Evolutionary conservation across 176 grass and related monocot genomes (phyloP).

Genomic region (Rhynchospora breviuscula): DNA sequence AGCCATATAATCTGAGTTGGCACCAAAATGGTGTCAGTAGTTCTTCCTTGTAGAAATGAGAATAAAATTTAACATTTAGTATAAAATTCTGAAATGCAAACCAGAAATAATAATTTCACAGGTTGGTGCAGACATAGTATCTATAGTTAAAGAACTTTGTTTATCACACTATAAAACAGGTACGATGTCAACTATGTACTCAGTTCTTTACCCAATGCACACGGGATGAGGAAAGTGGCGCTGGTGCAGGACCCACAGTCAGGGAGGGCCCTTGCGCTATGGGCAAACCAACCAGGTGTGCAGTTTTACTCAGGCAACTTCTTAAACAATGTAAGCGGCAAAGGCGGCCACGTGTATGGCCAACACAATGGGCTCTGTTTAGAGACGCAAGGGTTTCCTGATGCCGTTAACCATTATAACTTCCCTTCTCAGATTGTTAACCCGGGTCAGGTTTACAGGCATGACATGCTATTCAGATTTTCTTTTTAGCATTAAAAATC

Average conservation of each 20-base stretch:
- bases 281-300: slow-evolving; percentile 62
- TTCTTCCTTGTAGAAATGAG: not conserved
- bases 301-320: slow-evolving; percentile 69
- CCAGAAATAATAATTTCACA: not conserved
- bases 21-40: not conserved
- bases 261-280: slow-evolving; percentile 53
- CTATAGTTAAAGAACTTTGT: not conserved
- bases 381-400: slow-evolving; percentile 70
- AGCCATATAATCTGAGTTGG: not conserved
- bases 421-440: slow-evolving; percentile 60
- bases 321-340: slow-evolving; percentile 42
- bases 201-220: not conserved
- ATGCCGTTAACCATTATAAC: slow-evolving; percentile 79
- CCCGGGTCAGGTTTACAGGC: slow-evolving; percentile 52
- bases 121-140: not conserved
- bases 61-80: not conserved
- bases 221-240: slow-evolving; percentile 45
- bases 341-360: slow-evolving; percentile 45
- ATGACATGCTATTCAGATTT: slow-evolving; percentile 69
- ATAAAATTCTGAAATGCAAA: not conserved
- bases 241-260: slow-evolving; percentile 34
- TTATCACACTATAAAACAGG: slow-evolving; percentile 5
- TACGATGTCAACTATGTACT: slow-evolving; percentile 73
- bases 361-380: slow-evolving; percentile 39
- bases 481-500: slow-evolving; percentile 28